Conservation (phyloP, 768 basidiomycete species). For the Solioccasus polychromus region DNA sequence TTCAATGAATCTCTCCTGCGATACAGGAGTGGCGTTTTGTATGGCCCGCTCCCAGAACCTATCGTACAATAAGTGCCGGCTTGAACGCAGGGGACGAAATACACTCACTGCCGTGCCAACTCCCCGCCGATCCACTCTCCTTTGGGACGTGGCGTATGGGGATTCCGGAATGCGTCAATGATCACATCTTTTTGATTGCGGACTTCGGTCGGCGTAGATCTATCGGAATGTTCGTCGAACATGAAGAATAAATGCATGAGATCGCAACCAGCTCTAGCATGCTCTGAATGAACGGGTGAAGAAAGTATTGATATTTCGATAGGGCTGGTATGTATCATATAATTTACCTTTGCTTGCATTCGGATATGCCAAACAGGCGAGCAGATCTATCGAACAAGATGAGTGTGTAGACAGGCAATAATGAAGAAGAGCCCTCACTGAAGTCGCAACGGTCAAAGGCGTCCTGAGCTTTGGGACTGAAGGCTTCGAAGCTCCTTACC, state of each 20-base stretch:
- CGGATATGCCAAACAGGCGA: conserved; percentile 10
- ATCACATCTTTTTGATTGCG: conserved; percentile 22
- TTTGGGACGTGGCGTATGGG: conserved; percentile 10
- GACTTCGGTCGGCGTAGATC: conserved; percentile 30
- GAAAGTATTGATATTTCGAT: too few relatives aligned
- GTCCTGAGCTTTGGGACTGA: conserved; percentile 11
- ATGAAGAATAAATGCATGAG: conserved; percentile 51
- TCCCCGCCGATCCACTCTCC: conserved; percentile 15
- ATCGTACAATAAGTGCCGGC: not conserved
- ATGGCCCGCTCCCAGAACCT: conserved; percentile 15
- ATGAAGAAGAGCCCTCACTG: not conserved
- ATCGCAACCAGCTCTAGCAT: conserved; percentile 41
- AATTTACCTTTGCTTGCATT: conserved; percentile 9
- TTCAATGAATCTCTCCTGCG: conserved; percentile 34
- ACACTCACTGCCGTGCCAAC: conserved; percentile 15
- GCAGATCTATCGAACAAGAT: conserved; percentile 6
- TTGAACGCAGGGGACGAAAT: too few relatives aligned
- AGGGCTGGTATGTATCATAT: not conserved
- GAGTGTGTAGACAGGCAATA: not conserved
- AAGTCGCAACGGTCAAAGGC: conserved; percentile 13
- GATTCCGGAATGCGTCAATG: conserved; percentile 17
- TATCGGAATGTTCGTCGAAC: conserved; percentile 50
- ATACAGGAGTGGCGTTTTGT: conserved; percentile 1
- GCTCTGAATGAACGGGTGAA: conserved; percentile 1
- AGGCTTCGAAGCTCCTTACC: conserved; percentile 7